Evolutionary conservation across 1,284 basidiomycete genomes (phyloP).

Genomic region (Malassezia dermatis): DNA sequence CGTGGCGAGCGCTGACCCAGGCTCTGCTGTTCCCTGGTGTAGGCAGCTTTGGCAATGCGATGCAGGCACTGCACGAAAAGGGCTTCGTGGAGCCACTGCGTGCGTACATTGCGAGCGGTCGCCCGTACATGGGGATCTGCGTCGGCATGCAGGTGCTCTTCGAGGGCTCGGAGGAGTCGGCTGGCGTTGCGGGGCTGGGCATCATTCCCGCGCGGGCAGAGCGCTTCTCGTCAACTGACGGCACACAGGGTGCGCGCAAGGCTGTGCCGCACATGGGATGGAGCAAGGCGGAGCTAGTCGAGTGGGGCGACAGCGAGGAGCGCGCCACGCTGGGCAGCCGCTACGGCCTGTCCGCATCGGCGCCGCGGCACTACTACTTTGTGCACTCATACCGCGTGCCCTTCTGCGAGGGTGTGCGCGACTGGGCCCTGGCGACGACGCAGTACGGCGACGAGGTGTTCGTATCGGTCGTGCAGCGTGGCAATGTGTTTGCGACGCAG

Average conservation of each 20-base stretch:
- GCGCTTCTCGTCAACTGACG: conserved; percentile 25
- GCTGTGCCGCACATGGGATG: conserved; percentile 97
- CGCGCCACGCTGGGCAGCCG: conserved; percentile 24
- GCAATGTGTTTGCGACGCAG: conserved; percentile 85
- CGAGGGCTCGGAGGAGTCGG: conserved; percentile 58
- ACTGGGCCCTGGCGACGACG: conserved; percentile 74
- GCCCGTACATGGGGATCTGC: conserved; percentile 82
- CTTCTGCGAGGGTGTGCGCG: conserved; percentile 50
- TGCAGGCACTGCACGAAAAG: conserved; percentile 62
- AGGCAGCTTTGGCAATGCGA: conserved; percentile 81
- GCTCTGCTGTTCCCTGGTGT: conserved; percentile 97
- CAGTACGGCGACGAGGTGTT: conserved; percentile 93
- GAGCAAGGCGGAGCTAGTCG: conserved; percentile 52
- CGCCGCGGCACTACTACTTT: conserved; percentile 58
- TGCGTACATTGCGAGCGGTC: conserved; percentile 74
- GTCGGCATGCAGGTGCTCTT: conserved; percentile 66
- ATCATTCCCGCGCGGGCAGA: conserved; percentile 36
- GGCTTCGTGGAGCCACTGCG: conserved; percentile 72
- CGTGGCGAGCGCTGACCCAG: conserved; percentile 52
- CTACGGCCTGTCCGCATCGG: conserved; percentile 35
- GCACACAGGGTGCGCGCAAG: conserved; percentile 53
- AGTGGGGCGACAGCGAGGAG: conserved; percentile 18
- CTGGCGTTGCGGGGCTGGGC: conserved; percentile 34
- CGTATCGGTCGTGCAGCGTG: conserved; percentile 69
- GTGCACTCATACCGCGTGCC: conserved; percentile 87